Conservation (phyloP, 148 eudicot species). For the Bassia scoparia region DNA sequence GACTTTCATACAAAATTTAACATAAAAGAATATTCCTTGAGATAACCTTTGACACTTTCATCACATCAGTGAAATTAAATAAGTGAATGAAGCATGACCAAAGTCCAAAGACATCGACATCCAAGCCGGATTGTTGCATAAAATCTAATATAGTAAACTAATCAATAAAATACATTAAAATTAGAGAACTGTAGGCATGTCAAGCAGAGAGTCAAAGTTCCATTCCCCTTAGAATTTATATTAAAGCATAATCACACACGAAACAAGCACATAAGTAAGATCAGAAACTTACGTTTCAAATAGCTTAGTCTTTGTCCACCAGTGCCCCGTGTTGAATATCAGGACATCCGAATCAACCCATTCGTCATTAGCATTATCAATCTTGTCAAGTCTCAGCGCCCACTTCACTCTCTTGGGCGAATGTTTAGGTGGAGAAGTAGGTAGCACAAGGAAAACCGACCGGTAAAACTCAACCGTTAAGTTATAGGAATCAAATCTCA, state of each 20-base stretch:
- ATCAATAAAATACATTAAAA: neutral
- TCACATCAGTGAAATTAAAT: too few relatives aligned
- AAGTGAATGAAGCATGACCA: too few relatives aligned
- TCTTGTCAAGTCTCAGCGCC: constrained; percentile 61
- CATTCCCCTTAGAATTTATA: neutral
- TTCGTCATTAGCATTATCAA: constrained; percentile 63
- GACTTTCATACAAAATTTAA: neutral
- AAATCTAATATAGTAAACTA: neutral
- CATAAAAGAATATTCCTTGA: too few relatives aligned
- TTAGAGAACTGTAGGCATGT: neutral
- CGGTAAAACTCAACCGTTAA: constrained; percentile 79
- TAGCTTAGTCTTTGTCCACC: constrained; percentile 93
- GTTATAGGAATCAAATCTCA: constrained; percentile 61
- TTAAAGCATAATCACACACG: neutral
- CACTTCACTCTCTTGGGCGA: constrained; percentile 74
- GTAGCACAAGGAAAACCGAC: constrained; percentile 66
- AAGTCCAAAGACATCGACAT: neutral
- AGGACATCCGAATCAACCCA: constrained; percentile 79
- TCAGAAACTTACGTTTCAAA: constrained; percentile 64
- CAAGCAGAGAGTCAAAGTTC: constrained; percentile 1
- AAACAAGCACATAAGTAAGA: constrained; percentile 5
- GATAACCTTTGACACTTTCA: too few relatives aligned
- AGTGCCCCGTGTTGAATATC: constrained; percentile 85
- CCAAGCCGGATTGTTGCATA: neutral
- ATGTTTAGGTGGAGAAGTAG: constrained; percentile 48